Evolutionary conservation across 345 rosid genomes (phyloP).

Genomic region (Excoecaria cochinchinensis): DNA sequence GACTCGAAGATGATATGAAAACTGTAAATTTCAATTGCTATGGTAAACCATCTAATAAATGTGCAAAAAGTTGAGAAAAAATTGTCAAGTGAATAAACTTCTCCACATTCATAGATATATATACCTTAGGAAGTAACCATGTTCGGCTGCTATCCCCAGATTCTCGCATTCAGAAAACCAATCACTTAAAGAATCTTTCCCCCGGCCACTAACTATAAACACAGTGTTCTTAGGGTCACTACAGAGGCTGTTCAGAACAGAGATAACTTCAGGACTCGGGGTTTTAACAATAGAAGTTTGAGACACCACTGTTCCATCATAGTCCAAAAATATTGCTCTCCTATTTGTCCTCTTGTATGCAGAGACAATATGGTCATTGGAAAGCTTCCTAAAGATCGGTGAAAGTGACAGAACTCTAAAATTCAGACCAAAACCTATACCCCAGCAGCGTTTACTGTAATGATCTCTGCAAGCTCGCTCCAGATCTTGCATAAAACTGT

Average conservation of each 20-base stretch:
- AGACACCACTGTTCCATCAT: constrained; percentile 47
- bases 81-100: neutral
- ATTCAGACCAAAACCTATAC: constrained; percentile 41
- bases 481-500: constrained; percentile 44
- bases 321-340: constrained; percentile 48
- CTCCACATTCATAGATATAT: neutral
- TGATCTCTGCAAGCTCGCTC: constrained; percentile 41
- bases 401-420: constrained; percentile 42
- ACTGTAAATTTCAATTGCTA: neutral
- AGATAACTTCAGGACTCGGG: constrained; percentile 31
- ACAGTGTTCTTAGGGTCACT: constrained; percentile 38
- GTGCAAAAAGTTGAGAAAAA: neutral
- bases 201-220: constrained; percentile 50
- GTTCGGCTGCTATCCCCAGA: constrained; percentile 50
- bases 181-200: constrained; percentile 31
- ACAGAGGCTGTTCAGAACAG: constrained; percentile 35
- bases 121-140: constrained; percentile 39
- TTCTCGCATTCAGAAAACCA: constrained; percentile 38
- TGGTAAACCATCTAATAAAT: neutral
- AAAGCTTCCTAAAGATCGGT: constrained; percentile 41
- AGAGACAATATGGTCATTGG: constrained; percentile 32
- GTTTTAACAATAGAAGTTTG: constrained; percentile 30
- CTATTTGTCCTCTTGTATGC: constrained; percentile 35
- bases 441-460: constrained; percentile 39
- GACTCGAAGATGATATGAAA: neutral